Evolutionary conservation across 2,329 filamentous ascomycete species (phyloP).

Genomic region (Ceratocystis cacaofunesta): DNA sequence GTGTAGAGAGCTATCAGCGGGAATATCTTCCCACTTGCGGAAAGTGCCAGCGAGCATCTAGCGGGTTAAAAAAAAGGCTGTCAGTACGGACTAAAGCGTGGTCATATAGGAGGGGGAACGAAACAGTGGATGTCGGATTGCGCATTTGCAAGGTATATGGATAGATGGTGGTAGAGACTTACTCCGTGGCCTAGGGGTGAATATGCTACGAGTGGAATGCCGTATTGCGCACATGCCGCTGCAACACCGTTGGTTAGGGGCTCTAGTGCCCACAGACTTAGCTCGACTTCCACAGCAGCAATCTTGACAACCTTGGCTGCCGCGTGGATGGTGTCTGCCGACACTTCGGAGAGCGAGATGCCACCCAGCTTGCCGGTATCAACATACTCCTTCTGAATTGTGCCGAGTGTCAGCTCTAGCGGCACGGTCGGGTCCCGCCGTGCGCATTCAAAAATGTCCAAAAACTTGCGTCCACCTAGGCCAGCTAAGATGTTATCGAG

Average conservation of each 20-base stretch:
- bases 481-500: slow-evolving; percentile 40
- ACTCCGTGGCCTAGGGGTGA: slow-evolving; percentile 50
- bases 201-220: slow-evolving; percentile 58
- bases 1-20: slow-evolving; percentile 33
- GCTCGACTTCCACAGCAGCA: slow-evolving; percentile 38
- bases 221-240: slow-evolving; percentile 42
- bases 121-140: background rate
- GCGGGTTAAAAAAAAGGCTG: slow-evolving; percentile 27
- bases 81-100: slow-evolving; percentile 13
- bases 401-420: slow-evolving; percentile 30
- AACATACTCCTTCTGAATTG: slow-evolving; percentile 35
- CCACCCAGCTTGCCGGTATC: slow-evolving; percentile 37
- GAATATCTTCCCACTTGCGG: slow-evolving; percentile 39
- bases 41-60: slow-evolving; percentile 40
- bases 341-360: slow-evolving; percentile 38
- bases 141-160: background rate
- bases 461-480: slow-evolving; percentile 39
- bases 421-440: slow-evolving; percentile 38
- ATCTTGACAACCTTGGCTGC: slow-evolving; percentile 32
- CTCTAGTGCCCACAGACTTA: slow-evolving; percentile 36
- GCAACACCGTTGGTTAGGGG: slow-evolving; percentile 37
- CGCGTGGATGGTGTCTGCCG: slow-evolving; percentile 33
- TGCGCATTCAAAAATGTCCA: slow-evolving; percentile 47
- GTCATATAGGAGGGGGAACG: background rate
- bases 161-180: slow-evolving; percentile 18